phyloP scores from a whole-genome alignment of 495 filamentous ascomycete genomes.

The Hypoxylon fragiforme region DNA sequence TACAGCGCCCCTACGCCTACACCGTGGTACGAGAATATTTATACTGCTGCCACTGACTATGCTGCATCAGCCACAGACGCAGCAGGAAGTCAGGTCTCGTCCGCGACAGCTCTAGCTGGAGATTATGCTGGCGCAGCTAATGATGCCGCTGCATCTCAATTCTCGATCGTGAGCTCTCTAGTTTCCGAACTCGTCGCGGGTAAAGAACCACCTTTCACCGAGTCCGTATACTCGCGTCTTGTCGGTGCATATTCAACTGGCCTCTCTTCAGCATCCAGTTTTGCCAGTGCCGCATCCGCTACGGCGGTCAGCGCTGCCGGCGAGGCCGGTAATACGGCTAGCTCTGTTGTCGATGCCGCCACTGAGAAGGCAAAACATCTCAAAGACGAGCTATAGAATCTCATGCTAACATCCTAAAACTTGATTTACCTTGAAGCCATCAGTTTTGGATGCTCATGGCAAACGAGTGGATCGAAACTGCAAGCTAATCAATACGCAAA shows the following conservation, averaged over 20 bases:
- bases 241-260: slow-evolving; percentile 58
- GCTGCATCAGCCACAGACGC: slow-evolving; percentile 37
- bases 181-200: slow-evolving; percentile 77
- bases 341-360: slow-evolving; percentile 40
- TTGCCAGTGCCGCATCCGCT: slow-evolving; percentile 43
- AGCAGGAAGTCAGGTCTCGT: slow-evolving; percentile 38
- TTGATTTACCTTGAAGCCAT: too few species aligned
- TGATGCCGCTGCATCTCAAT: slow-evolving; percentile 59
- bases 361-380: slow-evolving; percentile 54
- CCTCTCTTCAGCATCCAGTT: slow-evolving; percentile 38
- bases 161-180: slow-evolving; percentile 68
- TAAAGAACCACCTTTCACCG: slow-evolving; percentile 79
- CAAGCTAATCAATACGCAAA: slow-evolving; percentile 7
- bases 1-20: slow-evolving; percentile 72
- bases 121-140: slow-evolving; percentile 59
- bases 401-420: neutral
- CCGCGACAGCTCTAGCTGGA: slow-evolving; percentile 55
- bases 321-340: slow-evolving; percentile 37
- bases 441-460: neutral
- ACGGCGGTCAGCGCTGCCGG: slow-evolving; percentile 42
- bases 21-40: slow-evolving; percentile 54
- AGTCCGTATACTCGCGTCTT: slow-evolving; percentile 75
- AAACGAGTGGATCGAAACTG: neutral
- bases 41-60: slow-evolving; percentile 35
- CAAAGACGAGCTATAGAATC: slow-evolving; percentile 62